Evolutionary conservation across 73 alveolate species (phyloP), one percentile per base, ranked within the genome.

Genomic region (Paramecium octaurelia): DNA sequence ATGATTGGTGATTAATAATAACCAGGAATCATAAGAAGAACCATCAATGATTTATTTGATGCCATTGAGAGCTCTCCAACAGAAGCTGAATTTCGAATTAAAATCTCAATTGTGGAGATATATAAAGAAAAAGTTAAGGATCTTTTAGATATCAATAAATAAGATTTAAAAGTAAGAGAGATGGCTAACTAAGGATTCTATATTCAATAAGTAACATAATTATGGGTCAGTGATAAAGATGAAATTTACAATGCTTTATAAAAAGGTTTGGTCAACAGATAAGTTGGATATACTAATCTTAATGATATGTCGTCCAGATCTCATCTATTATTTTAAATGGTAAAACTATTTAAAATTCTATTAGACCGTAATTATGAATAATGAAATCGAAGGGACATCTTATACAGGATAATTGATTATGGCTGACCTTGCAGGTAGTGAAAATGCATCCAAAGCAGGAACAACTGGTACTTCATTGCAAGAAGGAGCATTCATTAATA

Each of bases 341-440:
- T 58, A 70, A 40, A 40, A 14, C 16, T 18, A 40, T 23, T 71
- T 21, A 36, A 24, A 64, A 27, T 46, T 70, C 50, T 35, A 14
- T 70, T 44, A 70, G 94, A 92, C 95, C 21, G 80, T 92, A 1
- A 46, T 60, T 18, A 85, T 70, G 71, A 92, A 80, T 40, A 92
- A 92, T 50, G 75, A 75, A 58, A 40, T 44, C 34, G 95, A 92
- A 50, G 64, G 69, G 4, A 92, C 94, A n/a, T 85, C 95, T 5
- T 77, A 92, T 29, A 85, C 95, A 75, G 95, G 98, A 29, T 93
- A 93, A 69, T 95, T 97, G 27, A 96, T 96, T 86, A 88, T 97
- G 85, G 99, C 97, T 44, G 99, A 97, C 93, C 86, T 97, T 57
- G 99, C 99, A 58, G 99, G 99, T 9, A 75, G 97, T 29, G 99